Evolutionary conservation across 805 yeast genomes (phyloP).

Genomic region (Starmerella tilneyi): DNA sequence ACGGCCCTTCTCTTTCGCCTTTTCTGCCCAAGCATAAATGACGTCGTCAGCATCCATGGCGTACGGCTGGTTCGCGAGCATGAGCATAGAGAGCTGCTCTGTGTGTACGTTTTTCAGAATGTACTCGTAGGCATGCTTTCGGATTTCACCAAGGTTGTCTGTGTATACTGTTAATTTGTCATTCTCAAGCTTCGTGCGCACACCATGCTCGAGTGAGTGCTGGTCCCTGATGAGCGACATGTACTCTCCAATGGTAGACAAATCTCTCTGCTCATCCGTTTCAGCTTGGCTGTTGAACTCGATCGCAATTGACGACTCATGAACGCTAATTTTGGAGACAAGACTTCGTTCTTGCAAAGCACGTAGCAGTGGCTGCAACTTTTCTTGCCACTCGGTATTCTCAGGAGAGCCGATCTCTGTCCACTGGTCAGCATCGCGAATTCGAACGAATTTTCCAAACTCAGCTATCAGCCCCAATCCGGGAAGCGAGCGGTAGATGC

Average conservation of each 20-base stretch:
- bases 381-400: conserved; percentile 45
- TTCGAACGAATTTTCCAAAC: conserved; percentile 67
- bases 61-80: conserved; percentile 25
- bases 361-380: conserved; percentile 44
- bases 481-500: conserved; percentile 55
- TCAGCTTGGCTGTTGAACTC: conserved; percentile 49
- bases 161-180: conserved; percentile 65
- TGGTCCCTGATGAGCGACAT: conserved; percentile 75
- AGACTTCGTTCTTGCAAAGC: conserved; percentile 68
- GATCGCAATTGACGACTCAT: conserved; percentile 67
- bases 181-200: conserved; percentile 69
- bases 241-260: conserved; percentile 67
- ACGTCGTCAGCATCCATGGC: conserved; percentile 28
- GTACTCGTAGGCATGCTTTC: conserved; percentile 16
- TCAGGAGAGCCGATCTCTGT: conserved; percentile 29
- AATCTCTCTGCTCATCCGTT: conserved; percentile 44
- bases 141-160: conserved; percentile 41
- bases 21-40: conserved; percentile 28
- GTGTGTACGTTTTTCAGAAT: conserved; percentile 16
- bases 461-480: conserved; percentile 80
- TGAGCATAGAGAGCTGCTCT: conserved; percentile 24
- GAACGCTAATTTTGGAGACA: conserved; percentile 59
- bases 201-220: conserved; percentile 40
- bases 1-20: conserved; percentile 9
- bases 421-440: conserved; percentile 38